These are phyloP conservation scores for Ascochyta viciae-villosae DNA, from an alignment of 2,329 filamentous ascomycete species.

Conservation along the genomic window DNA sequence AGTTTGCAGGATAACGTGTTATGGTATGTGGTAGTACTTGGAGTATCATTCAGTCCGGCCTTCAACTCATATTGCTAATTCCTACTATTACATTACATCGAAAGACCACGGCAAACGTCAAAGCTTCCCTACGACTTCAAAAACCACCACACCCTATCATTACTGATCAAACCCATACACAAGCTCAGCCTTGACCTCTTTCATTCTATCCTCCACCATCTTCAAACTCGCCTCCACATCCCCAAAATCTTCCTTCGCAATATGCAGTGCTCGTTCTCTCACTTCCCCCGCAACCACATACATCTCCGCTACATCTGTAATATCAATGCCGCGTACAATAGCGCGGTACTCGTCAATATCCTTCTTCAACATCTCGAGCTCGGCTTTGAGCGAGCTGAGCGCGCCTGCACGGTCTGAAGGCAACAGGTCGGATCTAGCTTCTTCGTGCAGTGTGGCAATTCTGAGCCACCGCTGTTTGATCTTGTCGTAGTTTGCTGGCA, in stretches of 20 bases:
- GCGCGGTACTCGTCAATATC: slow-evolving; percentile 18
- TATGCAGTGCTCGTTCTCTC: slow-evolving; percentile 16
- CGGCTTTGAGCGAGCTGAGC: slow-evolving; percentile 19
- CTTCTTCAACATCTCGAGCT: slow-evolving; percentile 21
- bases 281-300: slow-evolving; percentile 21
- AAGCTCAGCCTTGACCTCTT: slow-evolving; percentile 16
- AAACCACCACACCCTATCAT: neutral
- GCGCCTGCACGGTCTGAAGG: slow-evolving; percentile 10
- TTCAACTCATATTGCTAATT: too few relatives aligned
- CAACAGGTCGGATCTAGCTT: neutral
- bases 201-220: slow-evolving; percentile 9
- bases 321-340: slow-evolving; percentile 10
- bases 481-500: slow-evolving; percentile 7
- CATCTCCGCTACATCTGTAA: slow-evolving; percentile 21
- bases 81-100: too few relatives aligned
- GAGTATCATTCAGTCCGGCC: too few relatives aligned
- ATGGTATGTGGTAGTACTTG: too few relatives aligned
- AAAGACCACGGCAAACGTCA: too few relatives aligned
- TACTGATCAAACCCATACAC: neutral
- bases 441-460: neutral
- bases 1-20: too few relatives aligned
- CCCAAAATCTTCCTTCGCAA: slow-evolving; percentile 23
- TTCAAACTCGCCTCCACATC: slow-evolving; percentile 19
- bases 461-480: slow-evolving; percentile 7
- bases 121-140: too few relatives aligned